Percentiles rank a stretch among this genome's conserved stretches.
Conservation (phyloP, 257 asterid species). For the Echites panduratus region DNA sequence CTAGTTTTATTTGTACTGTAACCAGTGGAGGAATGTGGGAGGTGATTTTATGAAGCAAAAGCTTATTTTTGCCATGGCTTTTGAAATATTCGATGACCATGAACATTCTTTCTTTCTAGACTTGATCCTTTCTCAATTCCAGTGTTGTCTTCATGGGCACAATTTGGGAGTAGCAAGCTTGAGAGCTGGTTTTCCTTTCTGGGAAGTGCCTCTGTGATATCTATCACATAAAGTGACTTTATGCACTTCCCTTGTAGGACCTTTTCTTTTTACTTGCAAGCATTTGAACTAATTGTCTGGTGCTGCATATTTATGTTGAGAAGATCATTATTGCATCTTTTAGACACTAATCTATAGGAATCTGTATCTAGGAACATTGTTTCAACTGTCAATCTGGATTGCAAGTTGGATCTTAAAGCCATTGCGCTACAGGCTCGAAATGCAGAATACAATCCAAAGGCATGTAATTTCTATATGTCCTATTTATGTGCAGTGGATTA, state of each 20-base stretch:
- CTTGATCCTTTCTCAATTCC: not conserved
- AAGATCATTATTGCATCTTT: not conserved
- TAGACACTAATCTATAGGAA: not conserved
- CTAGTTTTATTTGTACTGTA: no score
- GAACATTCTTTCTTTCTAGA: not conserved
- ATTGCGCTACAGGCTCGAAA: constrained; percentile 26
- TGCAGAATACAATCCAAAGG: constrained; percentile 21
- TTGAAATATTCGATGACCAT: no score
- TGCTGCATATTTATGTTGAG: not conserved
- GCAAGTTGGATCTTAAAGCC: constrained; percentile 25
- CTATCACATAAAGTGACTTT: not conserved
- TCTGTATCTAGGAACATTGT: constrained; percentile 20
- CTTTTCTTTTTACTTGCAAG: no score
- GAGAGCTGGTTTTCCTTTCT: not conserved
- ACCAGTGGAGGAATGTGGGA: no score
- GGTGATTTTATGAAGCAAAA: no score
- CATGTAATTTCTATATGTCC: constrained; percentile 1
- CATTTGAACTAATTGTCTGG: not conserved
- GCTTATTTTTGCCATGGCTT: no score
- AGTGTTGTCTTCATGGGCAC: not conserved
- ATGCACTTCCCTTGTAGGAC: no score
- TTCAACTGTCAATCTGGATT: constrained; percentile 22
- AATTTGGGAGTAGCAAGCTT: not conserved
- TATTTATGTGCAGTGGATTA: not conserved
- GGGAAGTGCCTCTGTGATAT: not conserved